These are phyloP conservation scores for Coelastrella sp. DNA, from an alignment of 139 green algal genomes.

Conservation along the genomic window DNA sequence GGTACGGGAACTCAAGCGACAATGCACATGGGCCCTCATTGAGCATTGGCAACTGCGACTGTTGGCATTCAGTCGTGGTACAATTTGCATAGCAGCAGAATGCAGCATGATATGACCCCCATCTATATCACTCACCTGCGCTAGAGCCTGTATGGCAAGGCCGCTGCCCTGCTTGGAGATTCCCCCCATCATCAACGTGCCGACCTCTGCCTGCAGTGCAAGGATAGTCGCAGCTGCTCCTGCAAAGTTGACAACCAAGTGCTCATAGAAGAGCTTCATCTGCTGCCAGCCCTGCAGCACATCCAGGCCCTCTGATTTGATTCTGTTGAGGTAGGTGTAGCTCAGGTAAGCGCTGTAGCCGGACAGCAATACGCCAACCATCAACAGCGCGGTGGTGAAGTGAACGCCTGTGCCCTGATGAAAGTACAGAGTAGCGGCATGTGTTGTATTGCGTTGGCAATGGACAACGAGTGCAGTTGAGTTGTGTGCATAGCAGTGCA, in stretches of 20 bases:
- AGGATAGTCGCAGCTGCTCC: conserved; percentile 35
- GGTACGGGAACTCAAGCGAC: too few relatives aligned
- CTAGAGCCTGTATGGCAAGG: conserved; percentile 33
- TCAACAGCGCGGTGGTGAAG: conserved; percentile 32
- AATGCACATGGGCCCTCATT: too few relatives aligned
- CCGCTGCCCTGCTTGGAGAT: background rate
- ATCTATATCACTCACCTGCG: conserved; percentile 29
- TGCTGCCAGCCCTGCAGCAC: conserved; percentile 42
- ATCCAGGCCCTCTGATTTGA: conserved; percentile 23
- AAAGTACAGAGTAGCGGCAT: background rate
- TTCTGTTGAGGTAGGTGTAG: conserved; percentile 51
- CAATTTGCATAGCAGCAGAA: too few relatives aligned
- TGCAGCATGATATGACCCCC: too few relatives aligned
- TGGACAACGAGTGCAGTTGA: background rate
- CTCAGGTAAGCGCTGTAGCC: conserved; percentile 52
- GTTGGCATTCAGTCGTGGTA: too few relatives aligned
- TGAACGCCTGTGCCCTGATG: conserved; percentile 42
- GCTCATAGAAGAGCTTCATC: conserved; percentile 51
- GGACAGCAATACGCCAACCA: conserved; percentile 46
- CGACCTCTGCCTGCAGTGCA: conserved; percentile 47
- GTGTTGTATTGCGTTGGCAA: background rate
- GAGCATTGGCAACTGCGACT: too few relatives aligned
- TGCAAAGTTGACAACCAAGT: conserved; percentile 45
- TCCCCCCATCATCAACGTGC: conserved; percentile 25
- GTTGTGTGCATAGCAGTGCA: background rate